phyloP scores from a whole-genome alignment of 163 green algal species.

The Chloromonas sp. region DNA sequence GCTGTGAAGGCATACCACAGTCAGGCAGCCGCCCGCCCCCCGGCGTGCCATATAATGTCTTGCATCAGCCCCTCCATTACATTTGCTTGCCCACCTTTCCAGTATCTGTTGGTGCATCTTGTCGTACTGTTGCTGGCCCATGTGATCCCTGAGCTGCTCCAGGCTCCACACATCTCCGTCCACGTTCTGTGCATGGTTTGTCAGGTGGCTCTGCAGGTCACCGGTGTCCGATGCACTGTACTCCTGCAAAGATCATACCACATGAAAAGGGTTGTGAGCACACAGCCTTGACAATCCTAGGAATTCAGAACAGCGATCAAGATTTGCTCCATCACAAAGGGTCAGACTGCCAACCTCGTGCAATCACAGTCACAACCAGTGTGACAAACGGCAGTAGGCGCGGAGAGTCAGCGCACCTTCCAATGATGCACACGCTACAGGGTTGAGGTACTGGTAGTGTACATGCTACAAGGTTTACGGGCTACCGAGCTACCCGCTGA shows the following conservation, averaged over 20 bases:
- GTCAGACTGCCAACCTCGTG: too few species aligned
- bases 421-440: too few species aligned
- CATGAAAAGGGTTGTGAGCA: not conserved
- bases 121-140: constrained; percentile 25
- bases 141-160: constrained; percentile 33
- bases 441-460: too few species aligned
- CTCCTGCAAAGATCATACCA: constrained; percentile 1
- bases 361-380: not conserved
- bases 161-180: constrained; percentile 56
- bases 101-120: constrained; percentile 5
- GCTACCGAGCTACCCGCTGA: too few species aligned
- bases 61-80: too few species aligned
- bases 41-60: too few species aligned
- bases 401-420: too few species aligned
- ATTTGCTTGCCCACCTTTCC: not conserved
- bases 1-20: too few species aligned
- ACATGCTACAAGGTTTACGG: too few species aligned
- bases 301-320: not conserved
- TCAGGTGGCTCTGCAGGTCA: constrained; percentile 26
- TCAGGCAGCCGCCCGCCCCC: too few species aligned
- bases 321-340: too few species aligned
- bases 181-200: constrained; percentile 54
- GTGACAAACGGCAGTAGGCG: not conserved
- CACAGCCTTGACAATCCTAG: not conserved
- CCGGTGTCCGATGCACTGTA: not conserved